Percentiles rank a stretch among this genome's conserved stretches.
Evolutionary conservation across 1,284 basidiomycete species (phyloP).

Genomic region (Ustilago tritici): DNA sequence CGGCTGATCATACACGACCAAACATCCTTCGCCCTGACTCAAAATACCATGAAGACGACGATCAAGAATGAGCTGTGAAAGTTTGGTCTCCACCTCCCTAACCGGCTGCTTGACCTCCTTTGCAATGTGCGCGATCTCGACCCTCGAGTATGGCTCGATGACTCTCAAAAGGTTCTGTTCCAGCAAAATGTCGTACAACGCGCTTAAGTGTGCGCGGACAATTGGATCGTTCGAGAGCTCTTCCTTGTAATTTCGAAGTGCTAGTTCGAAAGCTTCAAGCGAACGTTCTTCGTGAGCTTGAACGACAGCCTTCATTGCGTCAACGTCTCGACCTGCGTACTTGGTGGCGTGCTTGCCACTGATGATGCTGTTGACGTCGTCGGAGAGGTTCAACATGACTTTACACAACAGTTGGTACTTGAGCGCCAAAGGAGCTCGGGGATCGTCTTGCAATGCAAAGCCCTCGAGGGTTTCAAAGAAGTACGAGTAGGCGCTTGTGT

Average conservation of each 20-base stretch:
- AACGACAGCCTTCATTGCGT: slow-evolving; percentile 94
- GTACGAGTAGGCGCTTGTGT: slow-evolving; percentile 95
- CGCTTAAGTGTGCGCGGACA: slow-evolving; percentile 90
- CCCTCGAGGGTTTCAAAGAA: slow-evolving; percentile 98
- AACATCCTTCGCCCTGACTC: slow-evolving; percentile 91
- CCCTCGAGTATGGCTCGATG: slow-evolving; percentile 92
- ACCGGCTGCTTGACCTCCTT: slow-evolving; percentile 88
- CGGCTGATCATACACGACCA: slow-evolving; percentile 87
- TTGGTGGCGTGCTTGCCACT: slow-evolving; percentile 87
- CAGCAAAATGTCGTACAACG: slow-evolving; percentile 92
- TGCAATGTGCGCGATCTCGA: slow-evolving; percentile 92
- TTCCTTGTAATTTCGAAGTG: slow-evolving; percentile 85
- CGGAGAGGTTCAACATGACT: slow-evolving; percentile 94
- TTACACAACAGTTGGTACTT: slow-evolving; percentile 99
- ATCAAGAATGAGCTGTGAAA: slow-evolving; percentile 98
- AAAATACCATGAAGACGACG: slow-evolving; percentile 93
- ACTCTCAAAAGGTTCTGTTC: slow-evolving; percentile 94
- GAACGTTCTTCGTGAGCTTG: slow-evolving; percentile 91
- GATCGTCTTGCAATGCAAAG: slow-evolving; percentile 75
- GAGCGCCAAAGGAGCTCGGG: slow-evolving; percentile 81
- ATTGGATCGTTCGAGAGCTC: slow-evolving; percentile 93
- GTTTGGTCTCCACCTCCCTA: slow-evolving; percentile 93
- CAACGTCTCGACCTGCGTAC: slow-evolving; percentile 83
- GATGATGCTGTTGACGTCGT: slow-evolving; percentile 88
- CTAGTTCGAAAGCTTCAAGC: slow-evolving; percentile 87